Conservation (phyloP, 768 basidiomycete species). For the Russula compacta region DNA sequence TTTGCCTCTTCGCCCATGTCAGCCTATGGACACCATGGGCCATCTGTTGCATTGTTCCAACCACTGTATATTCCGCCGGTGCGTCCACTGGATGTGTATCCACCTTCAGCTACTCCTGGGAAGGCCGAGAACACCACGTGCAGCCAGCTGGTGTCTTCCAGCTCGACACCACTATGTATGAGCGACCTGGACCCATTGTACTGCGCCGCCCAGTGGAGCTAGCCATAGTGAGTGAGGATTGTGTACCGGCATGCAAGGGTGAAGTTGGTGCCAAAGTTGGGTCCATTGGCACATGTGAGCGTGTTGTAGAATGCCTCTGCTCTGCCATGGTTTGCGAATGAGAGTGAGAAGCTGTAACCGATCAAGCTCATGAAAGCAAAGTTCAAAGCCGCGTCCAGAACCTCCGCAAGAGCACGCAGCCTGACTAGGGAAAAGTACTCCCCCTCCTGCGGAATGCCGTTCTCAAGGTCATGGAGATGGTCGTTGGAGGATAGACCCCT, state of each 20-base stretch:
- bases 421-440: no score
- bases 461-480: no score
- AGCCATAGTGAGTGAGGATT: constrained; percentile 80
- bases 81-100: no score
- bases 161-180: constrained; percentile 84
- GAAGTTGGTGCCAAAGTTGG: constrained; percentile 90
- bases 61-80: no score
- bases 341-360: constrained; percentile 80
- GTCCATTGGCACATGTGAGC: constrained; percentile 80
- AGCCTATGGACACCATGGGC: no score
- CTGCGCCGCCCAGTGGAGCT: constrained; percentile 84
- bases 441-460: no score
- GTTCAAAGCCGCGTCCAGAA: no score
- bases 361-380: no score
- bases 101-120: constrained; percentile 58
- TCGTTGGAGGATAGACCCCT: no score
- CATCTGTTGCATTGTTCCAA: no score
- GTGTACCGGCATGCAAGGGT: constrained; percentile 92
- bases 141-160: constrained; percentile 61
- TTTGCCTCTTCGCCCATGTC: no score
- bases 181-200: constrained; percentile 83
- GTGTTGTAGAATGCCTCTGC: constrained; percentile 79
- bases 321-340: constrained; percentile 61
- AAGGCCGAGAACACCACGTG: constrained; percentile 53
- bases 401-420: no score